Conservation (phyloP, 768 basidiomycete species). For the Lenzites betulinus region DNA sequence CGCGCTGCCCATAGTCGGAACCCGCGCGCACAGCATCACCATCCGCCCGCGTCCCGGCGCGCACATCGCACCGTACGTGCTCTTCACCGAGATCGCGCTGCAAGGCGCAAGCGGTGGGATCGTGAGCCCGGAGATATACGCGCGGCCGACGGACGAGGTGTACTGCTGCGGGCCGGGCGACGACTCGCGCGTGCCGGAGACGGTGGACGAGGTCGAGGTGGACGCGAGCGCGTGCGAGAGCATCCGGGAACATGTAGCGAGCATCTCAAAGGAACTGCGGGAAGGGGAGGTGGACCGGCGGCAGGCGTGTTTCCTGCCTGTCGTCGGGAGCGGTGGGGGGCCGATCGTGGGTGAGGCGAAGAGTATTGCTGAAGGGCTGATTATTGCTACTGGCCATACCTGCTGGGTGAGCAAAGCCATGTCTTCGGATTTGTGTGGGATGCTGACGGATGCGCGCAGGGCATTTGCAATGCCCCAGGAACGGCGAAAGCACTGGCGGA, state of each 20-base stretch:
- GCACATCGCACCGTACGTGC: slow-evolving; percentile 69
- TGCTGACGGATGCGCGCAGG: slow-evolving; percentile 40
- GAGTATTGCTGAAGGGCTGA: slow-evolving; percentile 59
- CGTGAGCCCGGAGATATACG: slow-evolving; percentile 69
- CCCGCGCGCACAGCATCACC: slow-evolving; percentile 74
- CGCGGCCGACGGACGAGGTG: slow-evolving; percentile 67
- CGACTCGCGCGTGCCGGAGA: slow-evolving; percentile 63
- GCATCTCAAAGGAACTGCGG: slow-evolving; percentile 59
- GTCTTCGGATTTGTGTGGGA: neutral
- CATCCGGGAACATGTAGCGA: slow-evolving; percentile 56
- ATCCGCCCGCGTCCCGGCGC: slow-evolving; percentile 49
- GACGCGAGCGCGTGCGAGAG: slow-evolving; percentile 57
- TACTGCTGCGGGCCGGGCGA: slow-evolving; percentile 84
- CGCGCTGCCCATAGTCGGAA: slow-evolving; percentile 57
- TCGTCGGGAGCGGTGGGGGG: slow-evolving; percentile 55
- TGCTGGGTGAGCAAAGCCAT: slow-evolving; percentile 61
- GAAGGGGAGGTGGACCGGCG: slow-evolving; percentile 52
- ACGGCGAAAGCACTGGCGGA: slow-evolving; percentile 76
- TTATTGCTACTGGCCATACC: slow-evolving; percentile 77
- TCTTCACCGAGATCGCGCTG: slow-evolving; percentile 77
- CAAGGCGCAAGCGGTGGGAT: slow-evolving; percentile 26
- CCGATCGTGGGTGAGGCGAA: slow-evolving; percentile 72
- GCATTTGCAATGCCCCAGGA: slow-evolving; percentile 82
- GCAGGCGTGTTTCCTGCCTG: slow-evolving; percentile 82
- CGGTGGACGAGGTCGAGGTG: slow-evolving; percentile 71